Conservation (phyloP, 2,329 filamentous ascomycete species). For the Verticillium longisporum region DNA sequence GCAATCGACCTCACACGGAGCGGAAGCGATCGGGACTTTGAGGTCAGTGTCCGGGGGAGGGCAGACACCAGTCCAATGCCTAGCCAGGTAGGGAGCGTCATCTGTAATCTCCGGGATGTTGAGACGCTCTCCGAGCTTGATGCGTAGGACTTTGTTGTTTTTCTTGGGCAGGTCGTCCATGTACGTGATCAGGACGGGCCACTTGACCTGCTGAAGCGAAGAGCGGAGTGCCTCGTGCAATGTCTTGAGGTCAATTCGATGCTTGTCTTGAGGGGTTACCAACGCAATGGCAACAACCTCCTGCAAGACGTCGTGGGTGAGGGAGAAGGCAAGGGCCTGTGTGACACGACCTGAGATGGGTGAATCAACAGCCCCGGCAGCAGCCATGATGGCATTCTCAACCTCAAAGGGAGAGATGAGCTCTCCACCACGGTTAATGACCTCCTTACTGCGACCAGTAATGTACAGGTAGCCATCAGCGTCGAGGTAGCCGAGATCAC, state of each 20-base stretch:
- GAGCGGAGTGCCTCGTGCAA: conserved; percentile 39
- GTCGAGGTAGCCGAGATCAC: conserved; percentile 47
- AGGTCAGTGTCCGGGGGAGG: conserved; percentile 40
- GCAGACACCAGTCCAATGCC: conserved; percentile 44
- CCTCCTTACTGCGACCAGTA: conserved; percentile 48
- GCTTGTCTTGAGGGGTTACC: conserved; percentile 35
- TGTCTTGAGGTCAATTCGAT: conserved; percentile 38
- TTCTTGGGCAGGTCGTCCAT: conserved; percentile 49
- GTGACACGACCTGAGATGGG: conserved; percentile 37
- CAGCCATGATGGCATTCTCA: conserved; percentile 47
- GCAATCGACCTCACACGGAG: conserved; percentile 24
- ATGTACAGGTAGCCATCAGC: conserved; percentile 44
- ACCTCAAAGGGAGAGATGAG: conserved; percentile 54
- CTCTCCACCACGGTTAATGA: conserved; percentile 51
- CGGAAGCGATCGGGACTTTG: conserved; percentile 28
- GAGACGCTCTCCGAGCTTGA: conserved; percentile 42
- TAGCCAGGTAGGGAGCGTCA: conserved; percentile 29
- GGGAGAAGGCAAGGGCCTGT: conserved; percentile 47
- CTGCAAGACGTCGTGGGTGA: conserved; percentile 44
- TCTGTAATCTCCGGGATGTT: conserved; percentile 36
- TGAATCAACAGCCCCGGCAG: conserved; percentile 31
- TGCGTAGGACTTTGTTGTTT: conserved; percentile 52
- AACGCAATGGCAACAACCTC: conserved; percentile 48
- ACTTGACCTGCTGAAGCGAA: conserved; percentile 44
- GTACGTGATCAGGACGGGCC: conserved; percentile 43